phyloP scores from a whole-genome alignment of 768 basidiomycete species.

The Russula brevipes region DNA sequence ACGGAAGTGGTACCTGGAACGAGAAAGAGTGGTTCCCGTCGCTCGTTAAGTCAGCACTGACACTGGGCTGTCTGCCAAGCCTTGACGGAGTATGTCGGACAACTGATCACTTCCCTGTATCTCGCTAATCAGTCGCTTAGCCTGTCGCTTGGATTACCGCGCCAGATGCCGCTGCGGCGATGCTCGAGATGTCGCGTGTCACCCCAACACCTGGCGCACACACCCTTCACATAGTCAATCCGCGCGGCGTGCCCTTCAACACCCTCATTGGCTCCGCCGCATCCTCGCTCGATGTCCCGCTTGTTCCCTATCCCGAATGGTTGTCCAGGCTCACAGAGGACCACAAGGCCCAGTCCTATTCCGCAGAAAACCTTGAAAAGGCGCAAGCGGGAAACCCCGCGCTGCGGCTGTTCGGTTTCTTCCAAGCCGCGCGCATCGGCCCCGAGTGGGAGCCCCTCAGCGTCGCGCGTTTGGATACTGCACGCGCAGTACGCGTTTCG shows the following conservation, averaged over 20 bases:
- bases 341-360: constrained; percentile 10
- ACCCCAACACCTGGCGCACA: constrained; percentile 8
- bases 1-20: constrained; percentile 30
- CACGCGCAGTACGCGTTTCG: constrained; percentile 21
- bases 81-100: constrained; percentile 22
- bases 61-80: constrained; percentile 25
- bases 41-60: constrained; percentile 24
- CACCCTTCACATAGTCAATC: constrained; percentile 26
- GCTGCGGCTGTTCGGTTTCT: constrained; percentile 21
- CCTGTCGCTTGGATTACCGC: constrained; percentile 30
- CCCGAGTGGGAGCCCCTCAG: constrained; percentile 28
- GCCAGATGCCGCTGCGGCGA: constrained; percentile 26
- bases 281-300: constrained; percentile 22
- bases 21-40: constrained; percentile 30
- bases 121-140: constrained; percentile 5
- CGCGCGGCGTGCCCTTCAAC: constrained; percentile 27
- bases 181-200: constrained; percentile 29
- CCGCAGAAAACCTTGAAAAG: constrained; percentile 12
- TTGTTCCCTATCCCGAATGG: constrained; percentile 29
- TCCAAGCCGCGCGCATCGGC: constrained; percentile 18
- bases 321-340: constrained; percentile 23
- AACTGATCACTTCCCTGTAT: background rate
- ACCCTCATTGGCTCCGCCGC: constrained; percentile 24
- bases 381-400: constrained; percentile 23
- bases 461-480: constrained; percentile 24